phyloP scores from a whole-genome alignment of 805 yeast species.

The Lipomyces lipofer region DNA sequence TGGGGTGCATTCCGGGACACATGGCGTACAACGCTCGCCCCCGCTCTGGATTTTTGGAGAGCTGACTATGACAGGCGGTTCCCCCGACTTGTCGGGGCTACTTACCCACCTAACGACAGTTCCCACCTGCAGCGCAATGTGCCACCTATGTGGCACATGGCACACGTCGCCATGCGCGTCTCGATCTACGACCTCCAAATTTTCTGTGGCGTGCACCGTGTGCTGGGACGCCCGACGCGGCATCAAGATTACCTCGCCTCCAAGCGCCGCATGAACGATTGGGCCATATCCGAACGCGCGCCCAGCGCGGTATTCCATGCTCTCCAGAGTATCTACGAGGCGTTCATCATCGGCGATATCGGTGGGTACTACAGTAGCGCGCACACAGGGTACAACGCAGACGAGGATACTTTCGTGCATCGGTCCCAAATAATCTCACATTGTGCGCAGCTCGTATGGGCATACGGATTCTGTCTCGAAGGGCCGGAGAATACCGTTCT shows the following conservation, averaged over 20 bases:
- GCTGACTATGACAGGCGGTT: constrained; percentile 34
- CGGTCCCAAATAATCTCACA: constrained; percentile 36
- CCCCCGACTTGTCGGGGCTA: constrained; percentile 3
- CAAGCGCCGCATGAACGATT: constrained; percentile 51
- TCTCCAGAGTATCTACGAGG: constrained; percentile 37
- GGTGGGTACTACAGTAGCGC: constrained; percentile 22
- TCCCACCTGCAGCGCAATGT: constrained; percentile 14
- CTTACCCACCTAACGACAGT: neutral
- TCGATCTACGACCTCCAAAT: constrained; percentile 78
- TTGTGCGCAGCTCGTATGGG: constrained; percentile 39
- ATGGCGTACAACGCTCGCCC: constrained; percentile 72
- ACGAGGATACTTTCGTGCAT: constrained; percentile 37
- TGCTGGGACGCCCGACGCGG: constrained; percentile 68
- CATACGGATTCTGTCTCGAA: constrained; percentile 37
- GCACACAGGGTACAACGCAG: constrained; percentile 31
- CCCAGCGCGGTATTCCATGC: constrained; percentile 57
- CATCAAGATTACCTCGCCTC: constrained; percentile 52
- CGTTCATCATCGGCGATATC: constrained; percentile 25
- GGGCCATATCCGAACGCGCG: constrained; percentile 49
- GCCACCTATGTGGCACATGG: constrained; percentile 32
- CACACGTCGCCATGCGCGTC: constrained; percentile 48
- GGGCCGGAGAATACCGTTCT: constrained; percentile 38
- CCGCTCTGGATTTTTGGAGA: constrained; percentile 71
- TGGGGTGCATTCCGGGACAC: constrained; percentile 46
- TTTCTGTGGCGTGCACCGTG: constrained; percentile 78